Base-by-base conservation (phyloP, 2,329 filamentous ascomycete species). In the Colletotrichum chrysophilum region DNA sequence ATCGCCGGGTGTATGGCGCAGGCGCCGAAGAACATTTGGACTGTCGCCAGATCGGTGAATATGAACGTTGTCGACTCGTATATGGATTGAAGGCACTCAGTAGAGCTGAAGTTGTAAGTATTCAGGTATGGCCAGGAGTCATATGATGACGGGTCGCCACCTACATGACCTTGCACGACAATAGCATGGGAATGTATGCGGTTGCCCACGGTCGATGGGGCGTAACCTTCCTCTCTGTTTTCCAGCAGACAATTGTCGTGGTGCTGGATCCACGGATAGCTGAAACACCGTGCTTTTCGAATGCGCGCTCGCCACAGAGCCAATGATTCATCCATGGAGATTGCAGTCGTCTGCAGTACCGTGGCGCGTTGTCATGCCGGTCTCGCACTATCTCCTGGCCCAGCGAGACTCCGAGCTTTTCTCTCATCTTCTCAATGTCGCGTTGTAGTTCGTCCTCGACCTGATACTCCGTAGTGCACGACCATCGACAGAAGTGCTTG, bases 401-500 rank as follows among this genome's bases (percentile, higher is more conserved):
- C 18, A 56, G 30, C 24, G 36, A 18, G 18, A 66, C 18, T 13
- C 36, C 24, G 26, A 64, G 30, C 12, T 60, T 2, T 0, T 13
- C n/a, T 36, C 68, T 34, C 16, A 66, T 18, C 21, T 28, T 32
- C 36, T 75, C 68, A 13, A 75, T 36, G 14, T 75, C 61, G 10
- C 58, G 18, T 52, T 75, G 67, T 13, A 65, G 52, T 36, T 65
- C 14, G 56, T 71, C 71, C 26, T 56, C 24, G 48, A 75, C 70
- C 21, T 71, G 9, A 4, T 36, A 77, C 10, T 70, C 34, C n/a
- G 67, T 75, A 2, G 65, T 76, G 28, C 76, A 78, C 34, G 70
- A 30, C 76, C 76, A 78, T 5, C 65, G 74, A 18, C 76, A 77
- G 32, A 75, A 75, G 28, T 77, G 73, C 8, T 30, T 30, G 36